These are phyloP conservation scores for Apodospora peruviana DNA, from an alignment of 495 filamentous ascomycete genomes.

Conservation along the genomic window DNA sequence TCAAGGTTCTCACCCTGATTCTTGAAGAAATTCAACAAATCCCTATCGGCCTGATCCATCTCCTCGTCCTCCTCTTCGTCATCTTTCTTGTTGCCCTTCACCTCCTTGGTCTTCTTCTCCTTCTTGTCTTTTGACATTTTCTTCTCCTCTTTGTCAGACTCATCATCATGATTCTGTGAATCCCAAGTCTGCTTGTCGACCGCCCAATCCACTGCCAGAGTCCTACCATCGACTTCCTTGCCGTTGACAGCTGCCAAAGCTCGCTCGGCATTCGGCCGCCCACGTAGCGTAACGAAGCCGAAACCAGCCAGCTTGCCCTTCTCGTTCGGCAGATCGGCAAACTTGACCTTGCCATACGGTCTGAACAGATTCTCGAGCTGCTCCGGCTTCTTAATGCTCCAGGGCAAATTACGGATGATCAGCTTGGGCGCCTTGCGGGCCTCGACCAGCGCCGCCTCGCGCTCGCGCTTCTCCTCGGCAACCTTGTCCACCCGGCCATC, in stretches of 20 bases:
- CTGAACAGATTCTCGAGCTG: constrained; percentile 72
- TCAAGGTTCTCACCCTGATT: constrained; percentile 49
- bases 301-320: constrained; percentile 75
- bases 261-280: constrained; percentile 86
- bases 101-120: constrained; percentile 41
- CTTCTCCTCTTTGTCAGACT: constrained; percentile 18
- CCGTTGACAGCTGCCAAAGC: constrained; percentile 82
- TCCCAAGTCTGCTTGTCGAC: constrained; percentile 89
- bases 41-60: constrained; percentile 34
- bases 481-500: constrained; percentile 23
- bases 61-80: constrained; percentile 34
- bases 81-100: constrained; percentile 30
- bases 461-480: constrained; percentile 49
- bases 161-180: constrained; percentile 40
- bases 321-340: constrained; percentile 70
- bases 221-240: constrained; percentile 79
- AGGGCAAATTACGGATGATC: constrained; percentile 93
- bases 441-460: constrained; percentile 49
- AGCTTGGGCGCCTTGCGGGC: constrained; percentile 66
- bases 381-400: constrained; percentile 84
- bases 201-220: constrained; percentile 90
- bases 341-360: constrained; percentile 85
- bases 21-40: constrained; percentile 21
- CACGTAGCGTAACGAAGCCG: constrained; percentile 85
- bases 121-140: constrained; percentile 58